phyloP scores from a whole-genome alignment of 495 filamentous ascomycete species.

The Massariosphaeria phaeospora region DNA sequence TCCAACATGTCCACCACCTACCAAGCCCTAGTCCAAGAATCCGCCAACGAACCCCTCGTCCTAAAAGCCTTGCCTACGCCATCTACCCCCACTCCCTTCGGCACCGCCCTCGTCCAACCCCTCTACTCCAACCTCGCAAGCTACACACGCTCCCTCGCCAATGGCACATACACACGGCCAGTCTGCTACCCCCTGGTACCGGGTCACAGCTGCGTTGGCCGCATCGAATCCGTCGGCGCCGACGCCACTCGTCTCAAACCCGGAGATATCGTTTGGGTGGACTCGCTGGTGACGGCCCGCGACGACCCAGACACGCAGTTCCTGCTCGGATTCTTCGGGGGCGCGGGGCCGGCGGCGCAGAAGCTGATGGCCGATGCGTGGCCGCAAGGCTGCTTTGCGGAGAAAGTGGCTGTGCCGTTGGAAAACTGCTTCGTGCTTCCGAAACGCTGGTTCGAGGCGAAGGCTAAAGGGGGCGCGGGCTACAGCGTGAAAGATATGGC shows the following conservation, averaged over 20 bases:
- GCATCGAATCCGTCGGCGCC: constrained; percentile 45
- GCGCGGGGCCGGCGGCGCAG: constrained; percentile 29
- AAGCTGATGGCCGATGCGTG: constrained; percentile 45
- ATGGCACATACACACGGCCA: too few species aligned
- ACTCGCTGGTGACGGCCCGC: constrained; percentile 43
- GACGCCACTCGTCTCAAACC: constrained; percentile 44
- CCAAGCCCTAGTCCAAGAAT: too few species aligned
- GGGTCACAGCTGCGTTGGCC: constrained; percentile 43
- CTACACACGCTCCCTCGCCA: too few species aligned
- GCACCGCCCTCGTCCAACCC: too few species aligned
- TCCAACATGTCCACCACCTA: too few species aligned
- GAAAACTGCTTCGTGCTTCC: constrained; percentile 43
- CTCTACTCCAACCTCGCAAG: too few species aligned
- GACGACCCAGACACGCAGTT: constrained; percentile 44
- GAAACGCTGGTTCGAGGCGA: too few species aligned
- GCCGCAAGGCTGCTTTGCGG: constrained; percentile 46
- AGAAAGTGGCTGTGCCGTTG: constrained; percentile 45
- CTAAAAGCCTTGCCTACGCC: too few species aligned
- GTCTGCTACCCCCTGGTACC: too few species aligned
- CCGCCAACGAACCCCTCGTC: too few species aligned
- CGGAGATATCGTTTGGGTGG: constrained; percentile 48
- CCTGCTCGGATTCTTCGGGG: constrained; percentile 40
- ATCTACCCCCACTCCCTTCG: too few species aligned
- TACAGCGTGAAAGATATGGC: constrained; percentile 42
- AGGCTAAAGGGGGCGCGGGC: constrained; percentile 39